Evolutionary conservation across 495 filamentous ascomycete genomes (phyloP).

Genomic region (Hypoxylon trugodes): DNA sequence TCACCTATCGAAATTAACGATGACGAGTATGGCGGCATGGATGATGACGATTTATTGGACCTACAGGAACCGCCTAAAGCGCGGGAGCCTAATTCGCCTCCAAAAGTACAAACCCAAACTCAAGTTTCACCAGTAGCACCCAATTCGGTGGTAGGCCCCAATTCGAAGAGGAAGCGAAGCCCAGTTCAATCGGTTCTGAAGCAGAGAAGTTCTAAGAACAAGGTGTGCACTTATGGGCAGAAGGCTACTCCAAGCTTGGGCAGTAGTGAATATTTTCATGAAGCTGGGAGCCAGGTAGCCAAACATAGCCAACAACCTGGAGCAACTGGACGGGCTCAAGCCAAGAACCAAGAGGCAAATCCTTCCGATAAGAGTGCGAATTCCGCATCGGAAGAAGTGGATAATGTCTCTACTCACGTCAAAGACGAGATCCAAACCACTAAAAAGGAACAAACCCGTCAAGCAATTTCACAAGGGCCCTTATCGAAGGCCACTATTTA

Average conservation of each 20-base stretch:
- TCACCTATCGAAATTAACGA: not conserved
- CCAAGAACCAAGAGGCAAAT: not conserved
- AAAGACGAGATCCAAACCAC: not conserved
- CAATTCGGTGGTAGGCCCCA: not conserved
- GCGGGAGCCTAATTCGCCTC: not conserved
- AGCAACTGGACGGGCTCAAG: not conserved
- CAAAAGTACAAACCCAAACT: not conserved
- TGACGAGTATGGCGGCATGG: too few relatives aligned
- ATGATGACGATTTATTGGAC: not conserved
- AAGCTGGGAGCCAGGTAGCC: not conserved
- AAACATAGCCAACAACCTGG: not conserved
- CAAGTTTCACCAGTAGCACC: not conserved
- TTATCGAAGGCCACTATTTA: not conserved
- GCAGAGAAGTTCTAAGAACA: not conserved
- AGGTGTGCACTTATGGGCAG: slow-evolving; percentile 8
- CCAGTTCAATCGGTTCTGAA: slow-evolving; percentile 1
- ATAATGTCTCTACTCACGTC: not conserved
- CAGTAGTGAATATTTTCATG: not conserved
- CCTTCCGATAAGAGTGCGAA: not conserved
- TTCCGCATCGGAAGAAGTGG: not conserved
- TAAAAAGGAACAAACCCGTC: not conserved
- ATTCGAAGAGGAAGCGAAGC: slow-evolving; percentile 33
- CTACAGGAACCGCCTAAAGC: not conserved
- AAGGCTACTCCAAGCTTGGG: not conserved
- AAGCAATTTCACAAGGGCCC: not conserved